Evolutionary conservation across 2,329 filamentous ascomycete species (phyloP), one percentile per base, ranked within the genome.

Genomic region (Didymella exigua): DNA sequence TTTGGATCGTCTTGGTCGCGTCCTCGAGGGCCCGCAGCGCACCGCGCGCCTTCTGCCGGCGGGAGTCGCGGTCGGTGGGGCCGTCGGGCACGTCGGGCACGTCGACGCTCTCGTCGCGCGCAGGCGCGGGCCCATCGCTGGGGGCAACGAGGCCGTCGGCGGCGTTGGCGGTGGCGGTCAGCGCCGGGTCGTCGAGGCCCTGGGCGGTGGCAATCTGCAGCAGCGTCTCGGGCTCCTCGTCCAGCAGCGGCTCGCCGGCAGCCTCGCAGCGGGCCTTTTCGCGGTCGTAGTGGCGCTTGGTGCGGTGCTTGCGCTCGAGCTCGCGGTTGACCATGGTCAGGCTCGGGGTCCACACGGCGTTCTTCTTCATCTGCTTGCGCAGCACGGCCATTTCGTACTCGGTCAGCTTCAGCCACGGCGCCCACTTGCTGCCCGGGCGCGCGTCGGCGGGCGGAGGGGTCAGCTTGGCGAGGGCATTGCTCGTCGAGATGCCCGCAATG

Each of bases 341-440:
- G 59, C 89, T 93, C 0, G 90, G 90, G 2, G 85, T 87, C 90
- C 90, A 95, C 4, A 90, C 87, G 0, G 90, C 89, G 68, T 95
- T 95, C 81, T 95, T 95, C 82, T 95, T 95, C 90, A 95, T 95
- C 16, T 89, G 83, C 76, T 95, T 95, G 56, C 90, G 81, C 7
- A 95, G 80, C 59, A 86, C 84, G 5, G 85, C 86, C 84, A 88
- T 86, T 66, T 88, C 86, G 76, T 82, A 88, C 61, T 87, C 85
- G 2, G 86, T 88, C 58, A 88, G 74, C 53, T 84, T 83, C 63
- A 85, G 77, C 86, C 86, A 88, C 2, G 86, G 86, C 56, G 82
- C 76, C 74, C 83, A 82, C 65, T 82, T 82, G 72, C 84, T 86
- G 40, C 86, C 86, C 21, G 82, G 78, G 49, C 77, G 77, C 7